These are phyloP conservation scores for Eimeria necatrix DNA, from an alignment of 169 alveolate species.

Conservation along the genomic window DNA sequence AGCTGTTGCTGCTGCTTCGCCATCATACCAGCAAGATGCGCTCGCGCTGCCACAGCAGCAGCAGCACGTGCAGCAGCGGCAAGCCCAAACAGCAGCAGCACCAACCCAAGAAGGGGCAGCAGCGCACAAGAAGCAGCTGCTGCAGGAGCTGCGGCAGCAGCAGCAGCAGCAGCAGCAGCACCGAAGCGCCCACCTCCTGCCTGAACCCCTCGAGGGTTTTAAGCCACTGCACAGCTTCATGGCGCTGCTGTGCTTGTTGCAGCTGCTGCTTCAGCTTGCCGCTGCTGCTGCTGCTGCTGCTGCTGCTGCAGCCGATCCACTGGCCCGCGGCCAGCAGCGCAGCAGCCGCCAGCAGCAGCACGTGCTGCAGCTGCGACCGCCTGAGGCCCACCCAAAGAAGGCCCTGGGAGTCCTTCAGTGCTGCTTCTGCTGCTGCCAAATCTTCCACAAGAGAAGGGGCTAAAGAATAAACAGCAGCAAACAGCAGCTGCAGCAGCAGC, in stretches of 20 bases:
- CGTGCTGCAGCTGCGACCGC: slow-evolving; percentile 50
- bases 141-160: not conserved
- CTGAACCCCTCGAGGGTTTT: slow-evolving; percentile 46
- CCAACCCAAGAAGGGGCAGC: too few relatives aligned
- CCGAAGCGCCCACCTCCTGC: not conserved
- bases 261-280: not conserved
- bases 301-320: slow-evolving; percentile 39
- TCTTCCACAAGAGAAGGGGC: not conserved
- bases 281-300: slow-evolving; percentile 62
- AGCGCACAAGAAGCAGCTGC: not conserved
- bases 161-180: slow-evolving; percentile 2
- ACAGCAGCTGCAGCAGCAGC: slow-evolving; percentile 60
- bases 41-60: too few relatives aligned
- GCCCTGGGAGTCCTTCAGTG: slow-evolving; percentile 17
- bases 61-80: too few relatives aligned
- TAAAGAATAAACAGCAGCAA: slow-evolving; percentile 6
- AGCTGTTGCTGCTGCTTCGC: slow-evolving; percentile 36
- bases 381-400: slow-evolving; percentile 35
- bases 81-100: too few relatives aligned
- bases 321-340: slow-evolving; percentile 40
- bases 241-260: slow-evolving; percentile 24
- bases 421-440: not conserved
- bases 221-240: slow-evolving; percentile 2
- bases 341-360: slow-evolving; percentile 38
- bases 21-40: too few relatives aligned